Evolutionary conservation across 176 grass and related monocot genomes (phyloP).

Genomic region (Musa schizocarpa): DNA sequence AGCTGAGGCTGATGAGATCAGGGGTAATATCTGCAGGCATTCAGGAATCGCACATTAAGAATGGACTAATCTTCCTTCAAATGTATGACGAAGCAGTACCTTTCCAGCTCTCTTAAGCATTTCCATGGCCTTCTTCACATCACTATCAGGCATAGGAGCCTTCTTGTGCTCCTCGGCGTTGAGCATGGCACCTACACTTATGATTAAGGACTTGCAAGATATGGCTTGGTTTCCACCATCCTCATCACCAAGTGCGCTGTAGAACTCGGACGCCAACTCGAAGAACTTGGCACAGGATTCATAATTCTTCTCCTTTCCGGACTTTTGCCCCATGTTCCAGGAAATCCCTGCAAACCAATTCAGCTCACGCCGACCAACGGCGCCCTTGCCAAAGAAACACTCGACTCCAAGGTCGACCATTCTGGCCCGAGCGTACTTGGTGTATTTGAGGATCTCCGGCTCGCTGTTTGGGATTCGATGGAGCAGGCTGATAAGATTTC

Average conservation of each 20-base stretch:
- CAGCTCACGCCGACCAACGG: constrained; percentile 49
- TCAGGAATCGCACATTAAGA: not conserved
- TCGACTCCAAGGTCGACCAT: constrained; percentile 58
- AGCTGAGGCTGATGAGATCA: constrained; percentile 33
- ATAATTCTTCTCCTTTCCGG: constrained; percentile 43
- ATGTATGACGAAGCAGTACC: constrained; percentile 30
- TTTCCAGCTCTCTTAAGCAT: constrained; percentile 80
- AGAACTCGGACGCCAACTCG: constrained; percentile 69
- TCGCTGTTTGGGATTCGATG: constrained; percentile 43
- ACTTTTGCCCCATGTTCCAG: constrained; percentile 60
- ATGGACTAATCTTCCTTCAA: not conserved
- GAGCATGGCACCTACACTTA: constrained; percentile 59
- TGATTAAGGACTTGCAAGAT: constrained; percentile 67
- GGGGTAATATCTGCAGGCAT: constrained; percentile 37
- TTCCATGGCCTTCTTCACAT: constrained; percentile 70
- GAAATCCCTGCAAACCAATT: constrained; percentile 69
- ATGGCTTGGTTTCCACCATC: constrained; percentile 32
- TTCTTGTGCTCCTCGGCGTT: constrained; percentile 46
- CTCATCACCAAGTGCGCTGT: constrained; percentile 25
- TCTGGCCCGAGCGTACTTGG: constrained; percentile 40
- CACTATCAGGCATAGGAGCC: constrained; percentile 40
- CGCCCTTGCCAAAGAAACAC: constrained; percentile 55
- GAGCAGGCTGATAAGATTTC: constrained; percentile 70
- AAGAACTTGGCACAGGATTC: constrained; percentile 58
- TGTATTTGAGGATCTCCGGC: constrained; percentile 74